Evolutionary conservation across 768 basidiomycete genomes (phyloP).

Genomic region (Pisolithus marmoratus): DNA sequence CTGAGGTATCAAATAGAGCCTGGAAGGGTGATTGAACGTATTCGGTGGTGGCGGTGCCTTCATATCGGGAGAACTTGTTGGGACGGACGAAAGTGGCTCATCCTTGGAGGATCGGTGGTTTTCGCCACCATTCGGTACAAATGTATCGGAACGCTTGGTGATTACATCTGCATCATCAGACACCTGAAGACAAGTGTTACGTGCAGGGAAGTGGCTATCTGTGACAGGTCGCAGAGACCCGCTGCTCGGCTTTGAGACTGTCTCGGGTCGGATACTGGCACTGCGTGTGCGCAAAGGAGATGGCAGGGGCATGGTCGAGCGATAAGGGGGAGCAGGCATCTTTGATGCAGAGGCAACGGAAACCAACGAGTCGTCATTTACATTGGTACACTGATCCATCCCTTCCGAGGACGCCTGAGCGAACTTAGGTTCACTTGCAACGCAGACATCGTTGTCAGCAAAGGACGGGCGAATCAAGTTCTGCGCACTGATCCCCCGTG

Average conservation of each 20-base stretch:
- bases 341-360: constrained; percentile 9
- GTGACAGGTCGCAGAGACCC: background rate
- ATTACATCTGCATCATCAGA: constrained; percentile 1
- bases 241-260: constrained; percentile 2
- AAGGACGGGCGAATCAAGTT: constrained; percentile 21
- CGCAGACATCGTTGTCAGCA: constrained; percentile 4
- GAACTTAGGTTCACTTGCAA: constrained; percentile 1
- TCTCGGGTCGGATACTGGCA: constrained; percentile 7
- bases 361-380: constrained; percentile 3
- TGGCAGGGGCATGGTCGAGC: constrained; percentile 13
- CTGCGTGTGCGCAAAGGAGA: constrained; percentile 12
- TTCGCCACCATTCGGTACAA: too few relatives aligned
- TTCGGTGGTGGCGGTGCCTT: constrained; percentile 1
- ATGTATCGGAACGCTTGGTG: background rate
- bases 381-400: constrained; percentile 6
- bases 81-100: constrained; percentile 16
- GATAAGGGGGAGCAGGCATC: constrained; percentile 12
- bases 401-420: constrained; percentile 2
- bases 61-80: constrained; percentile 12
- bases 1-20: background rate
- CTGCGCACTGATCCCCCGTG: constrained; percentile 14
- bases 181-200: background rate
- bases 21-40: background rate
- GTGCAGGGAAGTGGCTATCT: background rate
- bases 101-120: background rate